phyloP scores from a whole-genome alignment of 352 stramenopile genomes.

The Phytopythium aichiense region DNA sequence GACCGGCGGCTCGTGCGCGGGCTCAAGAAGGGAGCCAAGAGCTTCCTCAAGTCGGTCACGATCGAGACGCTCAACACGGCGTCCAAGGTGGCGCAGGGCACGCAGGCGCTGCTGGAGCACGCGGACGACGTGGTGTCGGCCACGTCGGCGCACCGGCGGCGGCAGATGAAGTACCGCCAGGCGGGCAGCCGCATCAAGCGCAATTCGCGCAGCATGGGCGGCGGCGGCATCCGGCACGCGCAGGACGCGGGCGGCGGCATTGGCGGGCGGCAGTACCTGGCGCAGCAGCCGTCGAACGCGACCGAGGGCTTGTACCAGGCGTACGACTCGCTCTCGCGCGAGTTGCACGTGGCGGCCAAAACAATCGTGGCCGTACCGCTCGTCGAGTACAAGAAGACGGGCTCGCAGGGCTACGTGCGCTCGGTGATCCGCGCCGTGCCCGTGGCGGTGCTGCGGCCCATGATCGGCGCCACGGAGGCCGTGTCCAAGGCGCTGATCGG shows the following conservation, averaged over 20 bases:
- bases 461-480: constrained; percentile 86
- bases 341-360: constrained; percentile 82
- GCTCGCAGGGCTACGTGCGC: constrained; percentile 84
- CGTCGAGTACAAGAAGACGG: constrained; percentile 90
- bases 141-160: constrained; percentile 51
- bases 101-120: constrained; percentile 75
- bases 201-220: constrained; percentile 76
- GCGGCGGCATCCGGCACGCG: constrained; percentile 69
- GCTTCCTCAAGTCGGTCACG: constrained; percentile 85
- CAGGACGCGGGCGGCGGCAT: constrained; percentile 72
- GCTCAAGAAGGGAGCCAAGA: constrained; percentile 82
- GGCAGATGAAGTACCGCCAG: constrained; percentile 77
- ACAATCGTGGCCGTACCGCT: constrained; percentile 86
- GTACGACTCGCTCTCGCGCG: constrained; percentile 80
- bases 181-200: constrained; percentile 71
- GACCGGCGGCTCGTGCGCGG: constrained; percentile 80
- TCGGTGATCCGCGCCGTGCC: constrained; percentile 87
- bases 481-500: constrained; percentile 84
- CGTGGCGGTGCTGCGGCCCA: constrained; percentile 77
- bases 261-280: constrained; percentile 73
- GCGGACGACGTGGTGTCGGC: constrained; percentile 81
- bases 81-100: constrained; percentile 79
- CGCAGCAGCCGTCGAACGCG: constrained; percentile 77
- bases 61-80: constrained; percentile 86
- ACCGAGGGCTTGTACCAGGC: constrained; percentile 79